Conservation (phyloP, 2,329 filamentous ascomycete genomes). For the Grosmannia serpens region DNA sequence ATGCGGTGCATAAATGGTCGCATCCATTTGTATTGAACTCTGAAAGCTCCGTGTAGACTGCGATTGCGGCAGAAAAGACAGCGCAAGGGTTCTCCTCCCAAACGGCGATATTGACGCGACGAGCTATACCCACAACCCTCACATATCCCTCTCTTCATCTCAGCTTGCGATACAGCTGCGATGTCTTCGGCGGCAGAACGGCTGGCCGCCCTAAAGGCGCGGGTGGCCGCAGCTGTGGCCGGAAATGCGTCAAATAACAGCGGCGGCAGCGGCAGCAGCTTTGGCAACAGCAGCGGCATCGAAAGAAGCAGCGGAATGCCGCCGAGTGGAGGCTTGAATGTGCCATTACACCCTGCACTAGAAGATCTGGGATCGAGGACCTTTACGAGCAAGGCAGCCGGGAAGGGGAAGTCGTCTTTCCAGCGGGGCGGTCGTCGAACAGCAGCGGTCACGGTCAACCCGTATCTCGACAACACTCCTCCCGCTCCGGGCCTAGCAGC, state of each 20-base stretch:
- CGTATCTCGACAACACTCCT: conserved; percentile 67
- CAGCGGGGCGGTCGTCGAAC: conserved; percentile 4
- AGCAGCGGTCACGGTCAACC: conserved; percentile 38
- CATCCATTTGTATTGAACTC: neutral
- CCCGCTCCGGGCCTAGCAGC: conserved; percentile 46
- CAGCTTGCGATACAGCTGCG: neutral
- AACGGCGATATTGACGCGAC: neutral
- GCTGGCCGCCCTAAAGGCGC: conserved; percentile 66
- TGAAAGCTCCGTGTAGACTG: neutral
- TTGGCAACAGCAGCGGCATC: conserved; percentile 29
- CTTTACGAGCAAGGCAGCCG: conserved; percentile 27
- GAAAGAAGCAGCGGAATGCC: conserved; percentile 8
- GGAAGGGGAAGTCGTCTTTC: neutral
- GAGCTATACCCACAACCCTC: neutral
- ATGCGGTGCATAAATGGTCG: neutral
- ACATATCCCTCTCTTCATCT: neutral
- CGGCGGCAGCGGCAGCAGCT: conserved; percentile 36
- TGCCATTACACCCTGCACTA: conserved; percentile 68
- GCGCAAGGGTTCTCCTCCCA: neutral
- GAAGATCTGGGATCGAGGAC: conserved; percentile 41
- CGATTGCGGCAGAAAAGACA: neutral
- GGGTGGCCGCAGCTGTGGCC: conserved; percentile 61
- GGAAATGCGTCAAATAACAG: neutral
- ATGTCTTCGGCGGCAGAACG: conserved; percentile 40
- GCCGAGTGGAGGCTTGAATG: conserved; percentile 52